These are phyloP conservation scores for Phytophthora tentaculata DNA, from an alignment of 352 stramenopile species.

Conservation along the genomic window DNA sequence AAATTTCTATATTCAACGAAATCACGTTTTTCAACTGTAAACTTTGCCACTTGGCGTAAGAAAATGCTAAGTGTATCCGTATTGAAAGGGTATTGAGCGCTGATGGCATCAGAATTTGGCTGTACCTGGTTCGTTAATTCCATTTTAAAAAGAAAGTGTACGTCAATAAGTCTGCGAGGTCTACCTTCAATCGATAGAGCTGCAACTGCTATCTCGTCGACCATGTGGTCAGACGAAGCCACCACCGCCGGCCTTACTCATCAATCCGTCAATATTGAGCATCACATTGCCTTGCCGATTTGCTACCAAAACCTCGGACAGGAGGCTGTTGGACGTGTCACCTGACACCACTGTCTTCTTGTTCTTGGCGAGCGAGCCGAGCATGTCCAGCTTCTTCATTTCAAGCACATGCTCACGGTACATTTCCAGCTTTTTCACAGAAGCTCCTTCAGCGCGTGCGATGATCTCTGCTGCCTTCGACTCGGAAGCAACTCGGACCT, in stretches of 20 bases:
- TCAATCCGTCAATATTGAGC: conserved; percentile 44
- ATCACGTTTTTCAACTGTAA: no score
- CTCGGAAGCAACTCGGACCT: conserved; percentile 37
- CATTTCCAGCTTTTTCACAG: conserved; percentile 50
- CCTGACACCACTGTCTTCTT: conserved; percentile 48
- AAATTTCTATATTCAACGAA: no score
- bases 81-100: no score
- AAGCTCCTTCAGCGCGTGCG: conserved; percentile 44
- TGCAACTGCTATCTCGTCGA: neutral
- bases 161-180: neutral
- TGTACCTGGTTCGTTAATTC: no score
- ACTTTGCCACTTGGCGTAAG: no score
- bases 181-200: conserved; percentile 25
- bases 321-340: conserved; percentile 55
- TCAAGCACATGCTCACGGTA: conserved; percentile 40
- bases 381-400: conserved; percentile 53
- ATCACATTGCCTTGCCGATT: conserved; percentile 54
- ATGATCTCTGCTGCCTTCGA: conserved; percentile 47
- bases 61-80: no score
- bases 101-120: no score
- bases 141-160: neutral
- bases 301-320: conserved; percentile 52
- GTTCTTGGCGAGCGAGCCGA: conserved; percentile 47
- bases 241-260: conserved; percentile 24
- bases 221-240: conserved; percentile 16